These are phyloP conservation scores for Verticillium klebahnii DNA, from an alignment of 2,329 filamentous ascomycete genomes.

Conservation along the genomic window DNA sequence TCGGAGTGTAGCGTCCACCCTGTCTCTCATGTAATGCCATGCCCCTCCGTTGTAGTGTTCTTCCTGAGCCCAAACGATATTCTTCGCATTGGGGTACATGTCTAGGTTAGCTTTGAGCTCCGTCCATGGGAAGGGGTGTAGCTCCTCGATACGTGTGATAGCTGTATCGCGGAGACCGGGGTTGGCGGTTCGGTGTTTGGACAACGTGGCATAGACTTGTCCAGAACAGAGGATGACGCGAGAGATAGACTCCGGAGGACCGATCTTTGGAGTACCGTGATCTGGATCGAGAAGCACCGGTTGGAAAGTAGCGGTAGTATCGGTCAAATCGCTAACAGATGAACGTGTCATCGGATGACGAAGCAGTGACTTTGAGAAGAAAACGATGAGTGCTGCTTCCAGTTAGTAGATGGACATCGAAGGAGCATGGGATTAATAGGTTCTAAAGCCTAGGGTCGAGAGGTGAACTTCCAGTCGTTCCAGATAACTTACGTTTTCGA, in stretches of 20 bases:
- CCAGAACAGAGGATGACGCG: conserved; percentile 92
- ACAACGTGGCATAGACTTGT: conserved; percentile 87
- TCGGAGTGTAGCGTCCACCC: conserved; percentile 12
- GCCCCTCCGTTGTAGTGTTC: conserved; percentile 20
- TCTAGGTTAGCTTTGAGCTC: conserved; percentile 15
- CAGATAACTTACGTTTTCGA: conserved; percentile 76
- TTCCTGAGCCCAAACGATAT: conserved; percentile 19
- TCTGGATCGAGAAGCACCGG: conserved; percentile 94
- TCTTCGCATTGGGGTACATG: conserved; percentile 14
- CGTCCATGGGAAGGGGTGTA: conserved; percentile 20
- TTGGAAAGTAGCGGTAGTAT: conserved; percentile 78
- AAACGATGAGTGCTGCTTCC: conserved; percentile 75
- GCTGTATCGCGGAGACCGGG: conserved; percentile 9
- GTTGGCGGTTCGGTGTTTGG: conserved; percentile 38
- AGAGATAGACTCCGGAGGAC: conserved; percentile 77
- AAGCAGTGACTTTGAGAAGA: conserved; percentile 96
- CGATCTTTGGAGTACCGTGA: conserved; percentile 70
- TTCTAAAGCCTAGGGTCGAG: too few relatives aligned
- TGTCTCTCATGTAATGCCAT: conserved; percentile 17
- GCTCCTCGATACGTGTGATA: conserved; percentile 18
- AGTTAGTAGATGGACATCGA: neutral
- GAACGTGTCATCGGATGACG: conserved; percentile 91
- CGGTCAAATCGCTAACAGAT: conserved; percentile 81
- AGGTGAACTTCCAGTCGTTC: too few relatives aligned
- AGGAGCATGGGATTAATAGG: too few relatives aligned